Conservation (phyloP, 305 asterid species). For the Plantago coronopus region DNA sequence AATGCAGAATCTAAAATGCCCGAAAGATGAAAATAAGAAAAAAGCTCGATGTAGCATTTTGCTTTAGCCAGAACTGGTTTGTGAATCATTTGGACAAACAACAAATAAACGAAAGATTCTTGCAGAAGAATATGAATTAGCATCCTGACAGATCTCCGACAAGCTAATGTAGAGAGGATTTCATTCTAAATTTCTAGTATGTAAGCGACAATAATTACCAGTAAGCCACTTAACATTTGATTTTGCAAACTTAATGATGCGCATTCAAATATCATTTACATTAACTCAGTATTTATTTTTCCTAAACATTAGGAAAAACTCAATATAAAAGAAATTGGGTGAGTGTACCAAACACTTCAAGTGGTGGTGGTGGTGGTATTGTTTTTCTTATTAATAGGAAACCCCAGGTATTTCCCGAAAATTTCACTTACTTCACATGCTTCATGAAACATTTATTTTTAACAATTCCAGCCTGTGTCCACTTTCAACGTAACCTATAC, state of each 20-base stretch:
- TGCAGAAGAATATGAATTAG: slow-evolving; percentile 2
- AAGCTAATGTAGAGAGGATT: slow-evolving; percentile 3
- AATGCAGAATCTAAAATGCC: slow-evolving; percentile 12
- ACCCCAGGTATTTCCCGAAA: too few species aligned
- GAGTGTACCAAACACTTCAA: too few species aligned
- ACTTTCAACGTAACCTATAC: too few species aligned
- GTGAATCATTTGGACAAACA: neutral
- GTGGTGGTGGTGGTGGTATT: too few species aligned
- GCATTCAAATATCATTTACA: too few species aligned
- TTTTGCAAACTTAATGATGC: neutral
- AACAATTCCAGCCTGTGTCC: too few species aligned
- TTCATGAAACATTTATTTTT: too few species aligned
- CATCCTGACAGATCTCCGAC: neutral
- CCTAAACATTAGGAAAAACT: too few species aligned
- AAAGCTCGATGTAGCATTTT: neutral
- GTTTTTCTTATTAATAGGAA: too few species aligned
- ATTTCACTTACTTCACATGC: too few species aligned
- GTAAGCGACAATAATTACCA: neutral
- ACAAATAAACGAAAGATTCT: neutral
- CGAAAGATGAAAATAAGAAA: slow-evolving; percentile 13
- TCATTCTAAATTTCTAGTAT: neutral
- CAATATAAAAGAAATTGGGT: too few species aligned
- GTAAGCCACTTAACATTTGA: neutral
- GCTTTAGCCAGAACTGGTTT: slow-evolving; percentile 10
- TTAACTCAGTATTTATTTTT: too few species aligned